Conservation (phyloP, 768 basidiomycete species). For the Rhizopogon vinicolor region DNA sequence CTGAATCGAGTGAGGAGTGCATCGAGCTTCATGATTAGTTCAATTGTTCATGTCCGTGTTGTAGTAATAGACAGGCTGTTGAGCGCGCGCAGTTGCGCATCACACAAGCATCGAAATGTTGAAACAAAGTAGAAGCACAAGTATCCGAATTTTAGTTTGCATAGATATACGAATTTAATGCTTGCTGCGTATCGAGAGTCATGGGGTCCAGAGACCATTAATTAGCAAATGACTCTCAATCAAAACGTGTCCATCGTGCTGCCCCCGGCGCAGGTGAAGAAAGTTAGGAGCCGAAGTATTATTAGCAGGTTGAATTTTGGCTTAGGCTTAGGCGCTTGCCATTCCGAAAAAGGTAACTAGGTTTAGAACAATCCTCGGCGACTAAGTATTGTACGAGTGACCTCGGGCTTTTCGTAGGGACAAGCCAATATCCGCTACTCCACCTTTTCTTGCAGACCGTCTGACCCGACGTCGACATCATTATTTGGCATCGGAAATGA, state of each 20-base stretch:
- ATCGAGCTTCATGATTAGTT: background rate
- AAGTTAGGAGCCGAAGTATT: too few relatives aligned
- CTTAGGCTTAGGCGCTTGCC: background rate
- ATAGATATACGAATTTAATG: background rate
- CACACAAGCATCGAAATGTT: too few relatives aligned
- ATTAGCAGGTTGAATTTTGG: background rate
- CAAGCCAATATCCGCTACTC: background rate
- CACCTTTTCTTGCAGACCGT: background rate
- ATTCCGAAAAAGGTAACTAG: background rate
- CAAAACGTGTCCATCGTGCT: too few relatives aligned
- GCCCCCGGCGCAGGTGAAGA: too few relatives aligned
- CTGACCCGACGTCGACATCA: background rate
- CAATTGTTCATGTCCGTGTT: background rate
- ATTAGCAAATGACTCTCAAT: too few relatives aligned
- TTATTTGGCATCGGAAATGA: slow-evolving; percentile 15
- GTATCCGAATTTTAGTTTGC: too few relatives aligned
- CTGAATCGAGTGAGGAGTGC: background rate
- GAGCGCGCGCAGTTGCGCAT: background rate
- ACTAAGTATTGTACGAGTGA: background rate
- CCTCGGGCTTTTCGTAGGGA: background rate
- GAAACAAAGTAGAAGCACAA: background rate
- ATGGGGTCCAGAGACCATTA: too few relatives aligned
- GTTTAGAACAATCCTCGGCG: background rate
- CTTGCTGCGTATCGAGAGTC: too few relatives aligned
- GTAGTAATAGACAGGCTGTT: background rate